Conservation (phyloP, 2,329 filamentous ascomycete genomes). For the Clarireedia hainanense region DNA sequence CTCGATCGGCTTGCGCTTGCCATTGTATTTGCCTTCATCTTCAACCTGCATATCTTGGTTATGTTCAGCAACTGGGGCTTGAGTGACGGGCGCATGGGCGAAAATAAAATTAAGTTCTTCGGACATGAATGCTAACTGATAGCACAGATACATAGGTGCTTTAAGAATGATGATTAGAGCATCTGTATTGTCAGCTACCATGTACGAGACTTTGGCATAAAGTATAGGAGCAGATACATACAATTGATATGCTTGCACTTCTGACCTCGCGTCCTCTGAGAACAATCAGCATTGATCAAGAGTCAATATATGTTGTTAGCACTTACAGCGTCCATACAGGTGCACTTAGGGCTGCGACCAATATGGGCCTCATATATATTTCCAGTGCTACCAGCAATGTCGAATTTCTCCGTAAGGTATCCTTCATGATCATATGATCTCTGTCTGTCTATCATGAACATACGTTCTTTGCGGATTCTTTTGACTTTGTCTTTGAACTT, state of each 20-base stretch:
- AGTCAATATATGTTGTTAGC: neutral
- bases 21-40: conserved; percentile 11
- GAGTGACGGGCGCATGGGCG: conserved; percentile 15
- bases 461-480: conserved; percentile 15
- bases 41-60: neutral
- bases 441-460: conserved; percentile 18
- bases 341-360: conserved; percentile 12
- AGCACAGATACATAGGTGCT: conserved; percentile 14
- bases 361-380: conserved; percentile 15
- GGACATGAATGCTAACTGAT: conserved; percentile 15
- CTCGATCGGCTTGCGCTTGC: conserved; percentile 16
- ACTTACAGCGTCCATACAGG: conserved; percentile 20
- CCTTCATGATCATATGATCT: conserved; percentile 8
- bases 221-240: neutral
- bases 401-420: conserved; percentile 10
- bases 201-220: neutral
- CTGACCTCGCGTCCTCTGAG: conserved; percentile 14
- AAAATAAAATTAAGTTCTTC: conserved; percentile 15
- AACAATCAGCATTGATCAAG: neutral
- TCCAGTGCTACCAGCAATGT: conserved; percentile 18
- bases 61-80: conserved; percentile 7
- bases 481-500: conserved; percentile 16
- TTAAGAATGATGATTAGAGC: conserved; percentile 18
- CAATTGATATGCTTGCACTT: conserved; percentile 20
- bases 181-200: conserved; percentile 2